These are phyloP conservation scores for Lycium ferocissimum DNA, from an alignment of 257 asterid species.

Conservation along the genomic window DNA sequence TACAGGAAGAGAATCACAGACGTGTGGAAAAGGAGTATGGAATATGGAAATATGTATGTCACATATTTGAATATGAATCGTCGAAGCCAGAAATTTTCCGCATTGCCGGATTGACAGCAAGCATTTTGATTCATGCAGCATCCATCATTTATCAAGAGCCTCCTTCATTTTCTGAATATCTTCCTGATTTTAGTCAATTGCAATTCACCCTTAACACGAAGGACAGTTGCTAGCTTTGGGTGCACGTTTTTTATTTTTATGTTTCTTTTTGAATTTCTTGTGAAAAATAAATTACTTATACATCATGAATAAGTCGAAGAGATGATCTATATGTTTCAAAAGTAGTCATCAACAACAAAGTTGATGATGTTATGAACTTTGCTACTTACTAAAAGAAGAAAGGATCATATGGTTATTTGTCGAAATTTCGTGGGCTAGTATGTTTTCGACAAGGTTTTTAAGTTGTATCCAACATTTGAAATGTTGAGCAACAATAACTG, in stretches of 20 bases:
- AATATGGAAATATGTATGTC: slow-evolving; percentile 54
- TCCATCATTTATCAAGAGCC: slow-evolving; percentile 51
- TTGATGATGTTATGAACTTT: background rate
- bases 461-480: background rate
- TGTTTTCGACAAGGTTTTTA: background rate
- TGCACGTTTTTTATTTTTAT: too few relatives aligned
- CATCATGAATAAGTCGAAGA: background rate
- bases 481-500: too few relatives aligned
- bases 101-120: slow-evolving; percentile 60
- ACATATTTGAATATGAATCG: slow-evolving; percentile 46
- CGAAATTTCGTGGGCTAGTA: background rate
- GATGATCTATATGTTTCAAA: background rate
- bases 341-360: background rate
- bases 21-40: slow-evolving; percentile 57
- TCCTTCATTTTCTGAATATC: slow-evolving; percentile 55
- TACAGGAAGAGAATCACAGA: slow-evolving; percentile 46
- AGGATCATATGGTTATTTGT: background rate
- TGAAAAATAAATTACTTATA: background rate
- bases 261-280: background rate
- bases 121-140: slow-evolving; percentile 59
- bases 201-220: slow-evolving; percentile 34
- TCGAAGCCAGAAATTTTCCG: slow-evolving; percentile 44
- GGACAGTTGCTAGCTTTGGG: background rate
- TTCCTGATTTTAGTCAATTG: slow-evolving; percentile 61
- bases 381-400: background rate